Conservation (phyloP, 352 stramenopile genomes). For the Halophytophthora polymorphica region DNA sequence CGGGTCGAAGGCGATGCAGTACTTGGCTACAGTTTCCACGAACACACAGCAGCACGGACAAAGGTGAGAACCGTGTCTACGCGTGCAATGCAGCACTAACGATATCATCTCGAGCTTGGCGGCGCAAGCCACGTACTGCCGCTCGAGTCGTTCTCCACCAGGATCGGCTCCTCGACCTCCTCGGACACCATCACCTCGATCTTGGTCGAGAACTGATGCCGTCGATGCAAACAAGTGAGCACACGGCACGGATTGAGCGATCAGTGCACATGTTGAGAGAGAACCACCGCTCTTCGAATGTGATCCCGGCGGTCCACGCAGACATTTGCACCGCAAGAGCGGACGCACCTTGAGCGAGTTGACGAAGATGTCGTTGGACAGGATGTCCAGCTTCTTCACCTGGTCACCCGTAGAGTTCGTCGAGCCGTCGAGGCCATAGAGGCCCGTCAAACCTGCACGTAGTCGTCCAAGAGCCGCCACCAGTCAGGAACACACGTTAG, state of each 20-base stretch:
- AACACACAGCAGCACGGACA: not conserved
- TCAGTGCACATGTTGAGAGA: not conserved
- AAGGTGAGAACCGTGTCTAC: not conserved
- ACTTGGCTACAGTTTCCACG: conserved; percentile 70
- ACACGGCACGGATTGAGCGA: too few species aligned
- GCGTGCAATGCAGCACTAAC: conserved; percentile 2
- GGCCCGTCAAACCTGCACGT: conserved; percentile 47
- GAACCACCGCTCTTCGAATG: too few species aligned
- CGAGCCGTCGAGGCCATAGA: conserved; percentile 96
- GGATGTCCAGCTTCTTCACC: conserved; percentile 98
- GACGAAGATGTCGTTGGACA: conserved; percentile 98
- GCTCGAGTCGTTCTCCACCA: conserved; percentile 69
- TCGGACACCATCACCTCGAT: conserved; percentile 98
- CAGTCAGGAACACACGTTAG: too few species aligned
- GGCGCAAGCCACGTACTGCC: conserved; percentile 6
- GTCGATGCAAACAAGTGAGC: conserved; percentile 11
- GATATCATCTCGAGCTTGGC: too few species aligned
- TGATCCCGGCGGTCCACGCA: too few species aligned
- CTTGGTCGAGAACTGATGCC: conserved; percentile 89
- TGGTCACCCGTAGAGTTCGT: conserved; percentile 97
- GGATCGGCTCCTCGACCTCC: conserved; percentile 97
- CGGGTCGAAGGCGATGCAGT: conserved; percentile 98
- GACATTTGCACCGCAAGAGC: not conserved
- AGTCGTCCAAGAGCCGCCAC: not conserved
- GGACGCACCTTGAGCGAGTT: conserved; percentile 87